A percentile compares a stretch with the other conserved stretches of the same genome.
Evolutionary conservation across 2,329 filamentous ascomycete genomes (phyloP).

Genomic region (Pseudogymnoascus sp.): DNA sequence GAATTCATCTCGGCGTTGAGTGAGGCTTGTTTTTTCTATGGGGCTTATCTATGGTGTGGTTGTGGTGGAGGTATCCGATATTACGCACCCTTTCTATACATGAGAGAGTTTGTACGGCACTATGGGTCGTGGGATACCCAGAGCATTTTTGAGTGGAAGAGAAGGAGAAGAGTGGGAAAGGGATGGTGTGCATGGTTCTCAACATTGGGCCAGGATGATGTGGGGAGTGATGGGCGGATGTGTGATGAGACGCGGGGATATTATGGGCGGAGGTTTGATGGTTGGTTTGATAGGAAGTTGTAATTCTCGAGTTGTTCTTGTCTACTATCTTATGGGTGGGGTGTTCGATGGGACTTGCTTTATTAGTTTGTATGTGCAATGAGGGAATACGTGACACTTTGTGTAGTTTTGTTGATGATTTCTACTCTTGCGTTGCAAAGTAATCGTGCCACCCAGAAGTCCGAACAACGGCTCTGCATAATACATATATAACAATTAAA

Average conservation of each 20-base stretch:
- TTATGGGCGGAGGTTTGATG: not conserved
- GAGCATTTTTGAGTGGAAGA: not conserved
- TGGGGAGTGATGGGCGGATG: not conserved
- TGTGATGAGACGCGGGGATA: not conserved
- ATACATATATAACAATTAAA: not conserved
- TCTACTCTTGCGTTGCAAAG: not conserved
- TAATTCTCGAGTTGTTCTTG: conserved; percentile 7
- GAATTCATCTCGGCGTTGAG: not conserved
- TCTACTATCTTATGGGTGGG: conserved; percentile 2
- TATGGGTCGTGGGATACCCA: conserved; percentile 1
- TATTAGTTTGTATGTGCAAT: not conserved
- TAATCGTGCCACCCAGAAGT: not conserved
- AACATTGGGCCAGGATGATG: not conserved
- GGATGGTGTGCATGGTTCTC: not conserved
- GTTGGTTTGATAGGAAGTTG: not conserved
- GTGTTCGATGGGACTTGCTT: not conserved
- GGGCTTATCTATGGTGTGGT: not conserved
- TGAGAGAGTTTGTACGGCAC: not conserved
- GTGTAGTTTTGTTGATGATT: not conserved
- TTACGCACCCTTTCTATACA: not conserved
- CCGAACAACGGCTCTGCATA: not conserved
- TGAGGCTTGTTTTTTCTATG: conserved; percentile 2
- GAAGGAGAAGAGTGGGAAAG: not conserved
- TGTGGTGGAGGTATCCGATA: not conserved
- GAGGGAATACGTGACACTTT: not conserved